A percentile compares a stretch with the other conserved stretches of the same genome.
These are phyloP conservation scores for Mikania micrantha DNA, from an alignment of 129 eudicot genomes.

Conservation along the genomic window DNA sequence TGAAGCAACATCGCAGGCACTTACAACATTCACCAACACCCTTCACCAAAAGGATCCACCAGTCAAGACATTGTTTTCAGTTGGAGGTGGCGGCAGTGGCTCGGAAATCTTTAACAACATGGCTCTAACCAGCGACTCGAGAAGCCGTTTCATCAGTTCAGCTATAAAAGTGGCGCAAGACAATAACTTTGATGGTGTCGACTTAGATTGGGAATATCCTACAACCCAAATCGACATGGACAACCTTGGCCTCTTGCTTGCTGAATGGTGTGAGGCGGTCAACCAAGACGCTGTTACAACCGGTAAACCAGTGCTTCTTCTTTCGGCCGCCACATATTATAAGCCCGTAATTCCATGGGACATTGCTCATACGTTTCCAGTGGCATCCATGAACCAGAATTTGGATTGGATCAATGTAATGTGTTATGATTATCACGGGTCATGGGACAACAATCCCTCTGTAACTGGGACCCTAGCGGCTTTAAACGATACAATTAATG, in stretches of 20 bases:
- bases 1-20: slow-evolving; percentile 24
- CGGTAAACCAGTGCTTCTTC: slow-evolving; percentile 37
- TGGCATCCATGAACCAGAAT: slow-evolving; percentile 39
- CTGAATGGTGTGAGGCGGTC: slow-evolving; percentile 35
- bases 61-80: slow-evolving; percentile 45
- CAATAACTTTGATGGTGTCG: slow-evolving; percentile 70
- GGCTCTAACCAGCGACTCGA: slow-evolving; percentile 27
- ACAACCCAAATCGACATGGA: slow-evolving; percentile 41
- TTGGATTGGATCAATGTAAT: slow-evolving; percentile 72
- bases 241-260: slow-evolving; percentile 36
- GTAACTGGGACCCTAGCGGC: too few relatives aligned
- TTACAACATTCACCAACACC: slow-evolving; percentile 52
- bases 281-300: slow-evolving; percentile 35
- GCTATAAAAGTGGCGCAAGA: slow-evolving; percentile 64
- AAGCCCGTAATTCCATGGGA: slow-evolving; percentile 23
- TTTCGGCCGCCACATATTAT: slow-evolving; percentile 61
- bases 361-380: slow-evolving; percentile 30
- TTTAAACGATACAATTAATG: too few relatives aligned
- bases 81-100: slow-evolving; percentile 53
- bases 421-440: slow-evolving; percentile 67
- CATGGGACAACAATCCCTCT: too few relatives aligned
- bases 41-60: slow-evolving; percentile 37
- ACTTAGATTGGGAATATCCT: slow-evolving; percentile 80
- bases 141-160: slow-evolving; percentile 45
- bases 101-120: slow-evolving; percentile 27